phyloP scores from a whole-genome alignment of 2,329 filamentous ascomycete species.

The Falciphora oryzae region DNA sequence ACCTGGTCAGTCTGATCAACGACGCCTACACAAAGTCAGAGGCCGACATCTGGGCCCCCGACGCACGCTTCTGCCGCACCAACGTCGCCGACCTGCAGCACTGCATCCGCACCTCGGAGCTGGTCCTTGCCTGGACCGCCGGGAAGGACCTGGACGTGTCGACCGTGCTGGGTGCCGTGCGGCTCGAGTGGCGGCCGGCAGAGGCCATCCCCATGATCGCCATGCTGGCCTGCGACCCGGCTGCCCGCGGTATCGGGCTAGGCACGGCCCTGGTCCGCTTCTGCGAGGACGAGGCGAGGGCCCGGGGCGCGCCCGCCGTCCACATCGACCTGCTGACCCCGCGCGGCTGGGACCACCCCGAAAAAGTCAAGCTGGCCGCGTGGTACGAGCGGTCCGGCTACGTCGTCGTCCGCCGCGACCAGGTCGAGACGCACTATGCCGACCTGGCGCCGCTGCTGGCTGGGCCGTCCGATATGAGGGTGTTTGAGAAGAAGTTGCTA shows the following conservation, averaged over 20 bases:
- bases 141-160: slow-evolving; percentile 10
- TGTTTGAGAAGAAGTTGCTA: slow-evolving; percentile 22
- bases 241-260: slow-evolving; percentile 21
- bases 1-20: slow-evolving; percentile 12
- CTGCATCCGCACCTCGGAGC: slow-evolving; percentile 18
- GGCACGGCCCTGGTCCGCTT: slow-evolving; percentile 22
- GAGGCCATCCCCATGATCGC: slow-evolving; percentile 18
- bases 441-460: slow-evolving; percentile 17
- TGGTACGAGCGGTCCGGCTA: slow-evolving; percentile 26
- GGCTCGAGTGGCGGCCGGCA: slow-evolving; percentile 13
- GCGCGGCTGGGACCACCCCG: slow-evolving; percentile 19
- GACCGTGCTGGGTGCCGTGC: slow-evolving; percentile 22
- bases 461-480: slow-evolving; percentile 20
- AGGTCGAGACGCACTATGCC: slow-evolving; percentile 20
- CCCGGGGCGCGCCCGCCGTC: slow-evolving; percentile 9
- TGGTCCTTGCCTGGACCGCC: slow-evolving; percentile 19
- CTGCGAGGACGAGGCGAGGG: slow-evolving; percentile 20
- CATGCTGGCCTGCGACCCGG: slow-evolving; percentile 21
- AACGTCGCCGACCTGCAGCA: slow-evolving; percentile 15
- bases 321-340: slow-evolving; percentile 24
- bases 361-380: slow-evolving; percentile 21
- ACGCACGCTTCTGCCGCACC: slow-evolving; percentile 16
- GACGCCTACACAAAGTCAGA: slow-evolving; percentile 13
- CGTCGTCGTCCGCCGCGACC: slow-evolving; percentile 13
- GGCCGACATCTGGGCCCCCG: slow-evolving; percentile 12